A percentile compares a stretch with the other conserved stretches of the same genome.
These are phyloP conservation scores for Psidium friedrichsthalianum DNA, from an alignment of 345 rosid species.

Conservation along the genomic window DNA sequence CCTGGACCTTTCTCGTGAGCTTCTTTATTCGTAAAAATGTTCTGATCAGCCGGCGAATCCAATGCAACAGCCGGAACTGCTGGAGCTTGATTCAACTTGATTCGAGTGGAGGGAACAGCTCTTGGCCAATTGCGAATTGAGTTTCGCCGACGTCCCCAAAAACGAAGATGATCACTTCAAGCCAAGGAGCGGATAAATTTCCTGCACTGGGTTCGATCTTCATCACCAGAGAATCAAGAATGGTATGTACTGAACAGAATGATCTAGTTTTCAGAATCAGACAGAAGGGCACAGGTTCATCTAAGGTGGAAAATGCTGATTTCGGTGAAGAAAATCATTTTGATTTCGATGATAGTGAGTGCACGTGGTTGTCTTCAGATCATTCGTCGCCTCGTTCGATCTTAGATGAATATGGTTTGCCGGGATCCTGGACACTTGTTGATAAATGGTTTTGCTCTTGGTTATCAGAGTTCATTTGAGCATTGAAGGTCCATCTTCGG, in stretches of 20 bases:
- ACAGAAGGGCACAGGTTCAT: background rate
- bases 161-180: background rate
- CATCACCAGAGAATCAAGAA: background rate
- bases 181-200: background rate
- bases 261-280: background rate
- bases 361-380: conserved; percentile 2
- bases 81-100: background rate
- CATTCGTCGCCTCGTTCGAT: background rate
- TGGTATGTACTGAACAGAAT: background rate
- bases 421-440: background rate
- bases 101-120: background rate
- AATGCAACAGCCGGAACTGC: background rate
- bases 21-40: background rate
- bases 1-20: background rate
- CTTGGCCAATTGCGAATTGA: background rate
- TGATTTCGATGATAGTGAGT: background rate
- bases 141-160: background rate
- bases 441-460: background rate
- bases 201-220: background rate
- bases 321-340: background rate
- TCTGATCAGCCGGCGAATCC: background rate
- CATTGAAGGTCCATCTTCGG: background rate
- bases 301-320: background rate
- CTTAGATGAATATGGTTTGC: background rate
- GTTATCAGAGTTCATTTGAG: background rate